Evolutionary conservation across 768 basidiomycete genomes (phyloP).

Genomic region (Hemileccinum impolitum): DNA sequence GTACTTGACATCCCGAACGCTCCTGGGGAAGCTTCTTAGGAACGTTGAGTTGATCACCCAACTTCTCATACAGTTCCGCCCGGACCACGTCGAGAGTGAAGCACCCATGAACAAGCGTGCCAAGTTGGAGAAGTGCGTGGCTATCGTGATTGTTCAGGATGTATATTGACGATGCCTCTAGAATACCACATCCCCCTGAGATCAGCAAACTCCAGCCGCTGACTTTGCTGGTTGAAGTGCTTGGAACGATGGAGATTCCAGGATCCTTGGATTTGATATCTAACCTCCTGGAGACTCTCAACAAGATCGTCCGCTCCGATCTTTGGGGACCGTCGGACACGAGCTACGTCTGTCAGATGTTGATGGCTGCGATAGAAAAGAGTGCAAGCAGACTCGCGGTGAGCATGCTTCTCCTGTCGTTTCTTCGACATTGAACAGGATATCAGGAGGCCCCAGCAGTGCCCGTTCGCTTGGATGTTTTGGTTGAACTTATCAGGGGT

Average conservation of each 20-base stretch:
- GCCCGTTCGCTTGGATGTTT: slow-evolving; percentile 73
- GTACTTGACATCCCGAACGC: slow-evolving; percentile 46
- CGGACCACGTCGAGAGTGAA: slow-evolving; percentile 36
- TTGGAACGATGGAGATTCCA: slow-evolving; percentile 60
- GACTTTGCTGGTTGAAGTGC: slow-evolving; percentile 63
- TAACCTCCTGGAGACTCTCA: slow-evolving; percentile 68
- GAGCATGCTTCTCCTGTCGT: slow-evolving; percentile 15
- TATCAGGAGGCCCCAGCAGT: slow-evolving; percentile 54
- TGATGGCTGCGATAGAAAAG: slow-evolving; percentile 79
- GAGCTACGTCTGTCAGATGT: slow-evolving; percentile 75
- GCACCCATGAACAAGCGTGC: slow-evolving; percentile 62
- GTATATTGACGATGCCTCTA: slow-evolving; percentile 1
- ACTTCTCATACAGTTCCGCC: slow-evolving; percentile 50
- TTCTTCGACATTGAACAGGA: not conserved
- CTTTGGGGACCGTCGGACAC: slow-evolving; percentile 59
- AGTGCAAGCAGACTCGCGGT: slow-evolving; percentile 57
- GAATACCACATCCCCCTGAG: slow-evolving; percentile 24
- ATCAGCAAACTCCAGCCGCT: slow-evolving; percentile 46
- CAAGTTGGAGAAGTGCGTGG: slow-evolving; percentile 59
- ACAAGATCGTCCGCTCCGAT: slow-evolving; percentile 56
- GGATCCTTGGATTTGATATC: slow-evolving; percentile 72
- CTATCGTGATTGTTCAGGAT: slow-evolving; percentile 8
- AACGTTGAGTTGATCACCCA: slow-evolving; percentile 53
- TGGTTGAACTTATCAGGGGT: slow-evolving; percentile 87
- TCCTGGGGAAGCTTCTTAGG: slow-evolving; percentile 46